These are phyloP conservation scores for Trichoderma orchidacearum DNA, from an alignment of 495 filamentous ascomycete species.

Conservation along the genomic window DNA sequence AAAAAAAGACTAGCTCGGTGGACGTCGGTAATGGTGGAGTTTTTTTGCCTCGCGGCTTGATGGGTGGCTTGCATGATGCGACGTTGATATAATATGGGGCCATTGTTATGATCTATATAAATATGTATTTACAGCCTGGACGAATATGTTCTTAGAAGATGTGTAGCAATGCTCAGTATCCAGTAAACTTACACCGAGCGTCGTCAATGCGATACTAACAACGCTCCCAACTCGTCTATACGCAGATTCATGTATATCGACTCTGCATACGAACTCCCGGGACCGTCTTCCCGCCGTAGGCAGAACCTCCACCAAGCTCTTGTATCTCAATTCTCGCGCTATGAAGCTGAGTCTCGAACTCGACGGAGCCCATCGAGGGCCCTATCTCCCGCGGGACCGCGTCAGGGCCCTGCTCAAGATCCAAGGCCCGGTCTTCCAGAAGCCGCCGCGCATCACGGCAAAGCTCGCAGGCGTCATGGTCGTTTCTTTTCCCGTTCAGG, in stretches of 20 bases:
- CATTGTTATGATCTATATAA: no score
- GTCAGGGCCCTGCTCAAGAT: not conserved
- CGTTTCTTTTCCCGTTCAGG: not conserved
- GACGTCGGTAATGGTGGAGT: not conserved
- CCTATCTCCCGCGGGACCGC: not conserved
- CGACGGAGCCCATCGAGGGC: not conserved
- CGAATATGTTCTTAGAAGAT: no score
- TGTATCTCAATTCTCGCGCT: not conserved
- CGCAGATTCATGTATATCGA: not conserved
- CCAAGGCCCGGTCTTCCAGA: not conserved
- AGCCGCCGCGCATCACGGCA: not conserved
- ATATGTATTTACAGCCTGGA: not conserved
- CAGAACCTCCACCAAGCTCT: not conserved
- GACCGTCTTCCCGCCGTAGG: not conserved
- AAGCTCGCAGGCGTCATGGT: not conserved
- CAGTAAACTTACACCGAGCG: not conserved
- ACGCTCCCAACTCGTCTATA: not conserved
- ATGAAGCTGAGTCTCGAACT: not conserved
- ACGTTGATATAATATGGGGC: not conserved
- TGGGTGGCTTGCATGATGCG: not conserved
- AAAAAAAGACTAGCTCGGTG: not conserved
- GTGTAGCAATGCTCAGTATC: not conserved
- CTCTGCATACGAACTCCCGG: not conserved
- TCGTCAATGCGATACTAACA: not conserved
- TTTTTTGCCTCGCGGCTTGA: not conserved